Conservation (phyloP, 164 flowering plant species). For the Sextonia rubra region DNA sequence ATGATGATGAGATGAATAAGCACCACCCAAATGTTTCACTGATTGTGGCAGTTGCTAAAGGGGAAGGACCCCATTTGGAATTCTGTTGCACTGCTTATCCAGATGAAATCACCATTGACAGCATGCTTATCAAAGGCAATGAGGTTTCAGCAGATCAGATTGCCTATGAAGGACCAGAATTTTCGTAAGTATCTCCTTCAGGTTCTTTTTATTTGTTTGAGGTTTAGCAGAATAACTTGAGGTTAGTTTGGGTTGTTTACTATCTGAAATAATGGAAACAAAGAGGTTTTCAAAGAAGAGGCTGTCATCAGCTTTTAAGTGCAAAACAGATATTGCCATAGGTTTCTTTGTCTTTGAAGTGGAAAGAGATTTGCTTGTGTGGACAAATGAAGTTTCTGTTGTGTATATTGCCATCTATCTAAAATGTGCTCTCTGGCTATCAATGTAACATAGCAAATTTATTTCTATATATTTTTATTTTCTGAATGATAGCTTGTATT, state of each 20-base stretch:
- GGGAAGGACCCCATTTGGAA: constrained; percentile 21
- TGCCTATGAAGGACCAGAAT: constrained; percentile 25
- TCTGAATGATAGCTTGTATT: too few species aligned
- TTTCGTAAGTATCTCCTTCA: constrained; percentile 18
- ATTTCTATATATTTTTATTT: too few species aligned
- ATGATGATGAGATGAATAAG: constrained; percentile 7
- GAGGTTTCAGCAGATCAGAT: constrained; percentile 13
- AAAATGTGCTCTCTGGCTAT: too few species aligned
- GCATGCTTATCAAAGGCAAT: constrained; percentile 13
- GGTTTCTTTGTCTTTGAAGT: too few species aligned
- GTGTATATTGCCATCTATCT: too few species aligned
- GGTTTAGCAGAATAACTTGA: neutral
- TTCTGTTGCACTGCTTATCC: constrained; percentile 17
- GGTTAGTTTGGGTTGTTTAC: neutral
- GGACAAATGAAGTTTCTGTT: too few species aligned
- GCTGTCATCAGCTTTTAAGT: too few species aligned
- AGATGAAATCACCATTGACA: constrained; percentile 17
- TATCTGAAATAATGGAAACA: neutral
- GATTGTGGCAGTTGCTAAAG: constrained; percentile 20
- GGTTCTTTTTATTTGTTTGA: constrained; percentile 2
- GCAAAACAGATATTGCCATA: too few species aligned
- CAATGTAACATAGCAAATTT: too few species aligned
- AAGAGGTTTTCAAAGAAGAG: too few species aligned
- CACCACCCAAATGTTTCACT: constrained; percentile 13
- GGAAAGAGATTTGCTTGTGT: too few species aligned